Conservation (phyloP, 2,329 filamentous ascomycete species). For the Cladophialophora yegresii region DNA sequence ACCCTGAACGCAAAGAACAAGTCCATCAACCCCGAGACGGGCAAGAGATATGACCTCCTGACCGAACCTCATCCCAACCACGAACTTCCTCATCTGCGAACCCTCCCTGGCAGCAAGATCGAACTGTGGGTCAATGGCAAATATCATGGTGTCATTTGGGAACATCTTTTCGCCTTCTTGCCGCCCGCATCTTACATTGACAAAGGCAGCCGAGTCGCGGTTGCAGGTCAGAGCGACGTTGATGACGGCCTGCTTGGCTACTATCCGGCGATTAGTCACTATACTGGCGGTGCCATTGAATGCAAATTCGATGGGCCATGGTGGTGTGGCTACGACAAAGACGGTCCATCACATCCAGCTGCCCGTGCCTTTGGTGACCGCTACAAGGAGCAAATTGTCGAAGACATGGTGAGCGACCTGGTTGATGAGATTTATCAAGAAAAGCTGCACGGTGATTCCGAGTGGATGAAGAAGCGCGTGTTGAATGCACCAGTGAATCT, state of each 20-base stretch:
- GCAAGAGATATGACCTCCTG: slow-evolving; percentile 34
- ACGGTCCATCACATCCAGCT: slow-evolving; percentile 39
- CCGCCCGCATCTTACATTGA: slow-evolving; percentile 72
- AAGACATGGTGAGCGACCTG: slow-evolving; percentile 90
- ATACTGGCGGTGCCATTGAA: slow-evolving; percentile 85
- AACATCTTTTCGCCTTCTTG: slow-evolving; percentile 83
- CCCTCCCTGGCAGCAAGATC: slow-evolving; percentile 81
- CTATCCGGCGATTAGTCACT: slow-evolving; percentile 89
- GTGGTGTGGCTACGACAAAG: slow-evolving; percentile 61
- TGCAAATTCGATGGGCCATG: slow-evolving; percentile 94
- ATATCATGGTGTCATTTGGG: slow-evolving; percentile 82
- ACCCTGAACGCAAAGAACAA: slow-evolving; percentile 36
- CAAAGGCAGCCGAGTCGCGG: slow-evolving; percentile 65
- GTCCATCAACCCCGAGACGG: slow-evolving; percentile 63
- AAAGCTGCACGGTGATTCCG: slow-evolving; percentile 30
- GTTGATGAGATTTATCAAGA: slow-evolving; percentile 79
- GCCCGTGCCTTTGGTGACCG: slow-evolving; percentile 69
- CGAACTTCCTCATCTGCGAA: slow-evolving; percentile 77
- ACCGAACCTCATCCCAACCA: slow-evolving; percentile 54
- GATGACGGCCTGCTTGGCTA: slow-evolving; percentile 96
- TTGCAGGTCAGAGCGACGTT: slow-evolving; percentile 31
- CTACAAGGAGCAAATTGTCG: slow-evolving; percentile 89
- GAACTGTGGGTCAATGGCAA: slow-evolving; percentile 91
- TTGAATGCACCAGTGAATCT: slow-evolving; percentile 30
- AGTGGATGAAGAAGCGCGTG: slow-evolving; percentile 36